Conservation (phyloP, 805 yeast genomes). For the Zygoascus biomembranicola region DNA sequence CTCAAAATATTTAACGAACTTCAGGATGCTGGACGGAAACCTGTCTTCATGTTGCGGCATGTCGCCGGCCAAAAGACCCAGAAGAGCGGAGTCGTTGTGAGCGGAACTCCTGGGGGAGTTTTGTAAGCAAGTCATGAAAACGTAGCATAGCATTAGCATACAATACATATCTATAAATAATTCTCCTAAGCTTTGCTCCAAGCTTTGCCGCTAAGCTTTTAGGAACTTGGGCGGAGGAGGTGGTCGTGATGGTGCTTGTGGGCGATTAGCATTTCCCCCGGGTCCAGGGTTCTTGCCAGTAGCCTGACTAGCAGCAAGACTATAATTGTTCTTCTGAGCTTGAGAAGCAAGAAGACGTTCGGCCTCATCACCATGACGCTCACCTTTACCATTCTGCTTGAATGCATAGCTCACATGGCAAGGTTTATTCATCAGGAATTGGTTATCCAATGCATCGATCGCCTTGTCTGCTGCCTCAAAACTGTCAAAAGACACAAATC, state of each 20-base stretch:
- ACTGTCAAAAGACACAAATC: conserved; percentile 53
- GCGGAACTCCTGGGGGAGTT: conserved; percentile 22
- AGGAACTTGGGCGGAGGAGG: conserved; percentile 2
- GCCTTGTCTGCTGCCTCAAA: conserved; percentile 69
- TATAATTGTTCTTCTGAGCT: conserved; percentile 37
- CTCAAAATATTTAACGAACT: conserved; percentile 76
- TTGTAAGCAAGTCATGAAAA: conserved; percentile 4
- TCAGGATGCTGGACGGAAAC: conserved; percentile 77
- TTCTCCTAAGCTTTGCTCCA: not conserved
- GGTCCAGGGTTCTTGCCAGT: not conserved
- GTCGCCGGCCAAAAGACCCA: conserved; percentile 40
- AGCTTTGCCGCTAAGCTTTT: not conserved
- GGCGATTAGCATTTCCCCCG: not conserved
- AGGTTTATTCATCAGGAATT: conserved; percentile 57
- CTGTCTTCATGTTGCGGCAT: conserved; percentile 87
- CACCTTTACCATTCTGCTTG: conserved; percentile 49
- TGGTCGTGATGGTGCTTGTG: not conserved
- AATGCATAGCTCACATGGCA: conserved; percentile 61
- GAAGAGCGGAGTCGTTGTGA: conserved; percentile 12
- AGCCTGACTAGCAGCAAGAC: conserved; percentile 1
- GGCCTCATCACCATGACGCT: conserved; percentile 68
- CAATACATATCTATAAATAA: not conserved
- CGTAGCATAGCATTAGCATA: not conserved
- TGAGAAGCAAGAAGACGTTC: conserved; percentile 65
- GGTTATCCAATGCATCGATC: conserved; percentile 57